A percentile compares a stretch with the other conserved stretches of the same genome.
Evolutionary conservation across 805 yeast species (phyloP).

Genomic region (Saccharomycopsis fodiens): DNA sequence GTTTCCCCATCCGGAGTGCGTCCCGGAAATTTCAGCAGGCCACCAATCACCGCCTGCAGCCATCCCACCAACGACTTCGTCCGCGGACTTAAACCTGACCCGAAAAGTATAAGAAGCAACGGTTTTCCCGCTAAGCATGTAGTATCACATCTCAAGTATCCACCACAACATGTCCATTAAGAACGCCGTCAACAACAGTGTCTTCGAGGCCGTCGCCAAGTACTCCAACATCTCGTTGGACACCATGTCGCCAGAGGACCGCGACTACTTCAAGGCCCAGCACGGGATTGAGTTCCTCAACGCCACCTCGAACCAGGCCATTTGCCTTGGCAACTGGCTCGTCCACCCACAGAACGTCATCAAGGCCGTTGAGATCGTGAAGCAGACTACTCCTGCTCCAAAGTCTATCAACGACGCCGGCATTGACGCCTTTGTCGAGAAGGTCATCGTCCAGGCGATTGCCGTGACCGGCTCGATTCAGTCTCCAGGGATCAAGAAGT

Average conservation of each 20-base stretch:
- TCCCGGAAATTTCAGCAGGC: too few species aligned
- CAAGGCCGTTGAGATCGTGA: constrained; percentile 2
- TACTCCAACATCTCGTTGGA: constrained; percentile 4
- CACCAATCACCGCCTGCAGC: too few species aligned
- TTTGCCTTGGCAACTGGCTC: constrained; percentile 6
- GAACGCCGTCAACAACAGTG: background rate
- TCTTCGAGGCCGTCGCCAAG: constrained; percentile 2
- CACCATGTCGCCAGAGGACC: constrained; percentile 4
- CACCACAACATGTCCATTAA: background rate
- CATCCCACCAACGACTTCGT: too few species aligned
- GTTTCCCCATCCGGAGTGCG: too few species aligned
- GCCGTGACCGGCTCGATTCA: constrained; percentile 9
- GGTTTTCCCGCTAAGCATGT: too few species aligned
- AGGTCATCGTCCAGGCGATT: constrained; percentile 7
- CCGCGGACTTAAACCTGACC: too few species aligned
- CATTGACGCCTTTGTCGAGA: constrained; percentile 1
- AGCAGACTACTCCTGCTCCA: background rate
- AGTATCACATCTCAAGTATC: too few species aligned
- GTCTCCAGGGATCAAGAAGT: constrained; percentile 1
- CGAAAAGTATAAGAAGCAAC: too few species aligned
- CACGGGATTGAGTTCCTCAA: constrained; percentile 9
- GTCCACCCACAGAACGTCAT: constrained; percentile 10
- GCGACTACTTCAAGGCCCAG: background rate
- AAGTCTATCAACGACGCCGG: background rate
- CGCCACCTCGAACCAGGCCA: constrained; percentile 9